Conservation (phyloP, 108 stramenopile species). For the Conticribra guillardii region DNA sequence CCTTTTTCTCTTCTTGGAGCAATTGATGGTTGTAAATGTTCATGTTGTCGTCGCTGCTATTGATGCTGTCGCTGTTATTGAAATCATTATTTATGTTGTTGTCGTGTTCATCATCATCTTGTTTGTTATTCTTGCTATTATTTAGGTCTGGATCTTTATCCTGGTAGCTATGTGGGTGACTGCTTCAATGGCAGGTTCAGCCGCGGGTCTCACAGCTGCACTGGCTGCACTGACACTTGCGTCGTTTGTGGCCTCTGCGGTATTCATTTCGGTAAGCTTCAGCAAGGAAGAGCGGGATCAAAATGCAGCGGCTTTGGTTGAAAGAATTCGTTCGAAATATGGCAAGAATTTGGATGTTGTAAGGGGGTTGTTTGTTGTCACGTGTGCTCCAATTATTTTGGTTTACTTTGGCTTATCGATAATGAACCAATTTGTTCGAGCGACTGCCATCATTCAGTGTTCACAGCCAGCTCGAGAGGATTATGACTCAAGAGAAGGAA, state of each 20-base stretch:
- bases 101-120: too few species aligned
- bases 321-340: constrained; percentile 44
- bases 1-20: constrained; percentile 11
- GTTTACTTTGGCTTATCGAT: constrained; percentile 46
- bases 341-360: constrained; percentile 41
- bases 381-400: constrained; percentile 35
- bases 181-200: constrained; percentile 50
- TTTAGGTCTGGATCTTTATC: constrained; percentile 51
- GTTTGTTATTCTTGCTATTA: too few species aligned
- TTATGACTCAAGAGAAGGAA: constrained; percentile 2
- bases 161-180: constrained; percentile 55
- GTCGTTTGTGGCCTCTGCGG: constrained; percentile 44
- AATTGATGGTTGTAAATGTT: not conserved
- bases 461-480: constrained; percentile 23
- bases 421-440: constrained; percentile 46
- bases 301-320: constrained; percentile 21
- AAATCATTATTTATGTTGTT: too few species aligned
- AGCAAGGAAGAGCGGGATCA: constrained; percentile 17
- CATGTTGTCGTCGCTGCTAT: not conserved
- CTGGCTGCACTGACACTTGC: constrained; percentile 48
- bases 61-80: not conserved
- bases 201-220: constrained; percentile 42
- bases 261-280: constrained; percentile 44
- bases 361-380: constrained; percentile 41
- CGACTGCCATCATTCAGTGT: constrained; percentile 26